Conservation (phyloP, 2,329 filamentous ascomycete genomes). For the Colletotrichum eleusines region DNA sequence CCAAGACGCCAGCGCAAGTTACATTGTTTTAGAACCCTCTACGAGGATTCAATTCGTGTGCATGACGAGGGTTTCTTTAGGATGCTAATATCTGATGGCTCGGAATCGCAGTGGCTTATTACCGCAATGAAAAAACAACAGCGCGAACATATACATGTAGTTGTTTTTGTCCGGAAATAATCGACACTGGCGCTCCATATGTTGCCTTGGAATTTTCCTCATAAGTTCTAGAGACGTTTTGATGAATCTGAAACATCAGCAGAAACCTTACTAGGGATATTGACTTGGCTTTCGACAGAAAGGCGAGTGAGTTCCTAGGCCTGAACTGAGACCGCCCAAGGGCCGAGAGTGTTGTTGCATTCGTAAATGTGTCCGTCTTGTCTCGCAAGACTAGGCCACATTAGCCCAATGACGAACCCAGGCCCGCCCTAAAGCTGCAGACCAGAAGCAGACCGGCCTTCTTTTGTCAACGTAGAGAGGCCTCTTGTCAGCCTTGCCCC, state of each 20-base stretch:
- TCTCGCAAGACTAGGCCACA: neutral
- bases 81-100: too few relatives aligned
- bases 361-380: neutral
- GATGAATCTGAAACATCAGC: neutral
- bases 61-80: neutral
- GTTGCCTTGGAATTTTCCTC: too few relatives aligned
- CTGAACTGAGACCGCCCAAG: neutral
- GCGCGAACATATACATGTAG: neutral
- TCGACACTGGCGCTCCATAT: neutral
- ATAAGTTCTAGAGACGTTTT: neutral
- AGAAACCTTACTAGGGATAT: too few relatives aligned
- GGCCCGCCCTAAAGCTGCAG: neutral
- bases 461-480: conserved; percentile 23
- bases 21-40: neutral
- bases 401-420: neutral
- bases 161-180: neutral
- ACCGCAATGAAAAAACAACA: too few relatives aligned
- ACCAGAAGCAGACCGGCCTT: neutral
- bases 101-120: too few relatives aligned
- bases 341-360: neutral
- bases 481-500: conserved; percentile 39
- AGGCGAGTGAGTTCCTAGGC: neutral
- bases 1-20: neutral
- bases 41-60: neutral
- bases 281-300: neutral